A percentile compares a stretch with the other conserved stretches of the same genome.
phyloP scores from a whole-genome alignment of 306 rosid species.

The Erythrophleum fordii region DNA sequence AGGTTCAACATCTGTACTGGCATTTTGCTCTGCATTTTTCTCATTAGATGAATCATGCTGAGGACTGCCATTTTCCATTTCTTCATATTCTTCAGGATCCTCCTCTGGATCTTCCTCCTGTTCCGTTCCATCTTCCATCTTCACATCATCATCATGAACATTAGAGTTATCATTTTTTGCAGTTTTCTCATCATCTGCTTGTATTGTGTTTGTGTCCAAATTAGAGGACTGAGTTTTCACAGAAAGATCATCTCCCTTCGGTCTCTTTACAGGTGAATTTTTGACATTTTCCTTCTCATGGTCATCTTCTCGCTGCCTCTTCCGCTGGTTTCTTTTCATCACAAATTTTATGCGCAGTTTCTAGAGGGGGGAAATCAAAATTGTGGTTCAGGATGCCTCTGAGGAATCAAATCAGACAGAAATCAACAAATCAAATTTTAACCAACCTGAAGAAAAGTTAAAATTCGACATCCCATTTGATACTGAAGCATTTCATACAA shows the following conservation, averaged over 20 bases:
- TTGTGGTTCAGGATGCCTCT: slow-evolving; percentile 9
- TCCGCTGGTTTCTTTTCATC: slow-evolving; percentile 69
- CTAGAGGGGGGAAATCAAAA: slow-evolving; percentile 42
- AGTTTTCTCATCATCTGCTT: slow-evolving; percentile 54
- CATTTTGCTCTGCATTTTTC: slow-evolving; percentile 52
- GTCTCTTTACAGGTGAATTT: slow-evolving; percentile 60
- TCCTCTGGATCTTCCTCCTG: slow-evolving; percentile 84
- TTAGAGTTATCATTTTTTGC: slow-evolving; percentile 47
- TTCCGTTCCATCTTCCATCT: slow-evolving; percentile 71
- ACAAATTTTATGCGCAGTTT: slow-evolving; percentile 78
- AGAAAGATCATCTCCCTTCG: slow-evolving; percentile 57
- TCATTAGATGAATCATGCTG: slow-evolving; percentile 51
- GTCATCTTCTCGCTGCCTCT: slow-evolving; percentile 81
- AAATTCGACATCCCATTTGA: slow-evolving; percentile 87
- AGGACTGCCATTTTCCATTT: slow-evolving; percentile 67
- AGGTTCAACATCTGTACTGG: slow-evolving; percentile 40
- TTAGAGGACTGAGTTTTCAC: slow-evolving; percentile 53
- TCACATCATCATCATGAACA: slow-evolving; percentile 56
- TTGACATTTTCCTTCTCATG: slow-evolving; percentile 50
- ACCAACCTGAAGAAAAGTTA: slow-evolving; percentile 91
- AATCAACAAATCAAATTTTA: slow-evolving; percentile 1
- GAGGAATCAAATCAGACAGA: slow-evolving; percentile 35
- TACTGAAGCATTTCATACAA: slow-evolving; percentile 96
- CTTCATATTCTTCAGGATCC: slow-evolving; percentile 89
- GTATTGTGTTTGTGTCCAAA: slow-evolving; percentile 45